Evolutionary conservation across 2,329 filamentous ascomycete genomes (phyloP).

Genomic region (Onygenales sp.): DNA sequence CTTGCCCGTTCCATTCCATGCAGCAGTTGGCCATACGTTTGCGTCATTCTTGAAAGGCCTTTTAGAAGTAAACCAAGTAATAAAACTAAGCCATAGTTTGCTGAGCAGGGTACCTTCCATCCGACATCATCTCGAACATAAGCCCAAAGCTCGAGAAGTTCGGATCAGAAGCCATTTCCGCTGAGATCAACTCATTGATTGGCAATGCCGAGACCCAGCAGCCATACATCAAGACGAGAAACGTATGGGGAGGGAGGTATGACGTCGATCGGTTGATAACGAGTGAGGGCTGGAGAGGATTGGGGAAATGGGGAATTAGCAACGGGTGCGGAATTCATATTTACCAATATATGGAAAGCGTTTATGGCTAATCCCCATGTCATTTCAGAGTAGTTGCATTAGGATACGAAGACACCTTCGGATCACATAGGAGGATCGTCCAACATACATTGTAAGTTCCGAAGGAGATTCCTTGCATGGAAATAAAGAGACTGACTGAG

Average conservation of each 20-base stretch:
- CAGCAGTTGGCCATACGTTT: too few species aligned
- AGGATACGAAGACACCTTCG: slow-evolving; percentile 17
- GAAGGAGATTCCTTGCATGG: background rate
- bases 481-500: too few species aligned
- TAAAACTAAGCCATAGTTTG: too few species aligned
- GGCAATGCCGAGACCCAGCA: slow-evolving; percentile 17
- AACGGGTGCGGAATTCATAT: slow-evolving; percentile 14
- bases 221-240: slow-evolving; percentile 16
- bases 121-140: background rate
- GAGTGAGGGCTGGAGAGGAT: slow-evolving; percentile 17
- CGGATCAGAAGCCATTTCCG: slow-evolving; percentile 15
- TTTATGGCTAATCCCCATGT: background rate
- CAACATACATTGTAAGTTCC: slow-evolving; percentile 17
- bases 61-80: too few species aligned
- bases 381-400: slow-evolving; percentile 15
- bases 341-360: background rate
- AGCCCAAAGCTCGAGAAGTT: slow-evolving; percentile 8
- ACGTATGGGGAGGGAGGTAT: slow-evolving; percentile 19
- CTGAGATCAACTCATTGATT: slow-evolving; percentile 13
- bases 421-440: slow-evolving; percentile 15
- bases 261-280: slow-evolving; percentile 16
- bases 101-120: slow-evolving; percentile 12
- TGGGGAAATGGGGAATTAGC: slow-evolving; percentile 19
- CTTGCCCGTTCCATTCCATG: too few species aligned
- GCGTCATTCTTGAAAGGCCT: too few species aligned